Base-by-base conservation (phyloP, 2,329 filamentous ascomycete species). In the Apiospora aurea region DNA sequence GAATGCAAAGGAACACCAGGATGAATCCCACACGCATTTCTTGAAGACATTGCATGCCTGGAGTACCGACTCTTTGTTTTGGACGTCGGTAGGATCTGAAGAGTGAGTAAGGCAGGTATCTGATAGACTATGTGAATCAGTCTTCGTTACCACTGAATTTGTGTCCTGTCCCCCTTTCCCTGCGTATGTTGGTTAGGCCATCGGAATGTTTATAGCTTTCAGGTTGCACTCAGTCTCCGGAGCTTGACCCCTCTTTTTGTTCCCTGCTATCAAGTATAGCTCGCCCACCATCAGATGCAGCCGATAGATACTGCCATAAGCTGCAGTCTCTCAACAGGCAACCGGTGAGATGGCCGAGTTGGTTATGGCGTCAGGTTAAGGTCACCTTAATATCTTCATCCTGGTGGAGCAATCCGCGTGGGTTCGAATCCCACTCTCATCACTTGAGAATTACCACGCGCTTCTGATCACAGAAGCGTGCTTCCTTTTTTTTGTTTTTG, bases 381-480 rank as follows among this genome's bases (percentile, higher is more conserved):
- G 68, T 69, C 34, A 69, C 68, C 68, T 69, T 69, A 44, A 69
- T 38, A 69, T 16, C 46, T 57, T 34, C 34, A 57, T 69, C 67
- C 67, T 69, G 67, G 72, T 73, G 68, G 69, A 72, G 72, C 67
- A 72, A 73, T 78, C 76, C 76, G 74, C 76, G 76, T 78, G 76
- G 77, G 77, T 78, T 78, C 76, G 74, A 78, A 74, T 78, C 76
- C 76, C 76, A 78, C 76, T 78, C 76, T 78, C 73, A 74, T 78
- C 76, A 76, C 16, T 64, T 24, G 34, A 41, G 21, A 41, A n/a
- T 11, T 64, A 64, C 57, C 57, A 64, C 57, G 57, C 34, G 34
- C 57, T 64, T 64, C 57, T 64, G 57, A 41, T 34, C 10, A 64
- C 57, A 64, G 34, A 64, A 64, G 57, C 38, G 8, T 49, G 44